Conservation (phyloP, 2,329 filamentous ascomycete genomes). For the Cladobotryum protrusum region DNA sequence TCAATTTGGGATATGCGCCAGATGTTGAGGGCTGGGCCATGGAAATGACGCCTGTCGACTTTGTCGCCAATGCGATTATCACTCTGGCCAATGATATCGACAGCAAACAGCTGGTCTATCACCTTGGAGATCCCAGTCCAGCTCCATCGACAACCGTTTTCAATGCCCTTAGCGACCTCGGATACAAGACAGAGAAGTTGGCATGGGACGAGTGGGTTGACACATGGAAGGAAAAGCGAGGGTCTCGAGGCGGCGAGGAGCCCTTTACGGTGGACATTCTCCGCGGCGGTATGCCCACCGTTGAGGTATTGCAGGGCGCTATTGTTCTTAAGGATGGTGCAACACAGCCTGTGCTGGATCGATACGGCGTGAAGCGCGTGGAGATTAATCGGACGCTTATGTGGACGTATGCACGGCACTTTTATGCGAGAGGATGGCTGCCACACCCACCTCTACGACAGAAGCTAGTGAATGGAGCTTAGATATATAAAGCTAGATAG, state of each 20-base stretch:
- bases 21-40: slow-evolving; percentile 69
- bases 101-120: slow-evolving; percentile 60
- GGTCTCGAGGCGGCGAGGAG: slow-evolving; percentile 60
- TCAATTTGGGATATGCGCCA: slow-evolving; percentile 64
- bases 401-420: slow-evolving; percentile 73
- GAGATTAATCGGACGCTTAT: slow-evolving; percentile 65
- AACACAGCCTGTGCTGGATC: slow-evolving; percentile 53
- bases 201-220: slow-evolving; percentile 68
- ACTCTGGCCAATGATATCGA: slow-evolving; percentile 60
- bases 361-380: slow-evolving; percentile 53
- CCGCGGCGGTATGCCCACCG: slow-evolving; percentile 71
- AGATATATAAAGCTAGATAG: too few relatives aligned
- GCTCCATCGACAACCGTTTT: slow-evolving; percentile 63
- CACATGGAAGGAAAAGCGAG: slow-evolving; percentile 66
- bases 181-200: slow-evolving; percentile 62
- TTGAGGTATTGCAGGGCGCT: slow-evolving; percentile 63
- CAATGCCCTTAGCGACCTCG: slow-evolving; percentile 55
- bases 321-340: slow-evolving; percentile 67
- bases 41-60: slow-evolving; percentile 82
- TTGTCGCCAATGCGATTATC: slow-evolving; percentile 68
- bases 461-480: too few relatives aligned
- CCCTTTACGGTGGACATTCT: slow-evolving; percentile 75
- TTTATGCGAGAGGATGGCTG: slow-evolving; percentile 75
- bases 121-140: slow-evolving; percentile 67
- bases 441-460: slow-evolving; percentile 48